Conservation (phyloP, 1,284 basidiomycete species). For the Phellopilus nigrolimitatus region DNA sequence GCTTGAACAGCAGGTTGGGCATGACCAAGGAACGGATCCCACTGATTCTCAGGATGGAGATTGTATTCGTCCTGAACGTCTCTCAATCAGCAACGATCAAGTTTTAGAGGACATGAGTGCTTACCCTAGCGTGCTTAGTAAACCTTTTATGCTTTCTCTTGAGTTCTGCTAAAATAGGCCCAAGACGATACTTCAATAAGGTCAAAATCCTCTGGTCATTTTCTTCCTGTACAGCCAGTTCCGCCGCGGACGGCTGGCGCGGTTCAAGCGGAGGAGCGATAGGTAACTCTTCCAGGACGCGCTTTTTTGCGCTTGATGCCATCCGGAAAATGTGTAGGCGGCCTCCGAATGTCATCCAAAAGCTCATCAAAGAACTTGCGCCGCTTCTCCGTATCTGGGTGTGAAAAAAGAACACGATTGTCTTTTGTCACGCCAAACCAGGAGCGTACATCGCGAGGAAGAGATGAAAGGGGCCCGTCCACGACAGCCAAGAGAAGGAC, state of each 20-base stretch:
- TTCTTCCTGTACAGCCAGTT: conserved; percentile 81
- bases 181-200: conserved; percentile 82
- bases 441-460: conserved; percentile 79
- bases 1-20: neutral
- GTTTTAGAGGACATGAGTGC: conserved; percentile 27
- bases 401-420: conserved; percentile 63
- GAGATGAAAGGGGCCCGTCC: conserved; percentile 66
- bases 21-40: conserved; percentile 15
- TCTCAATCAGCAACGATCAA: conserved; percentile 1
- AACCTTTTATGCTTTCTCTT: conserved; percentile 94
- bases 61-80: conserved; percentile 66
- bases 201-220: conserved; percentile 78
- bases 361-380: conserved; percentile 75
- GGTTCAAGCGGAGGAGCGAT: conserved; percentile 90
- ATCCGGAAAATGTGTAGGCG: conserved; percentile 89
- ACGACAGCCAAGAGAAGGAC: conserved; percentile 87
- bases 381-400: conserved; percentile 56
- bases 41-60: conserved; percentile 38
- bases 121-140: conserved; percentile 75
- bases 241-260: conserved; percentile 75
- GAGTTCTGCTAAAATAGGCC: conserved; percentile 83
- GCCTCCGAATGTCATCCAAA: conserved; percentile 61
- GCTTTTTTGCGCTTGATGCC: conserved; percentile 80
- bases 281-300: conserved; percentile 83
- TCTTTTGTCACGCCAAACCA: conserved; percentile 89